Base-by-base conservation (phyloP, 495 filamentous ascomycete species). In the Aspergillus indologenus region DNA sequence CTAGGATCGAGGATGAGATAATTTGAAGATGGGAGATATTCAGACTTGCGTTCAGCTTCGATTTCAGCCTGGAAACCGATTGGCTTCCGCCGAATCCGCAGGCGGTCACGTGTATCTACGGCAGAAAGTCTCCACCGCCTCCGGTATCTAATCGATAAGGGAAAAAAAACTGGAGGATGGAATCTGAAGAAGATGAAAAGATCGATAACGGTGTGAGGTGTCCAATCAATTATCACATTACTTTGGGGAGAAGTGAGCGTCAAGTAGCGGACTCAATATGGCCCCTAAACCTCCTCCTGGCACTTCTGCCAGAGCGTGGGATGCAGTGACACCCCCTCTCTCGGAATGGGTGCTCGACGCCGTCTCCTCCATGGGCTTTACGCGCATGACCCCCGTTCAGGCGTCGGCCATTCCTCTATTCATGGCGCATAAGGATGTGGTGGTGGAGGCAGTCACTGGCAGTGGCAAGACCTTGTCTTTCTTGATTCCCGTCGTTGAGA, bases 391-490 rank as follows among this genome's bases (percentile, higher is more conserved):
- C 3, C 94, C 94, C 1, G 94, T 97, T 17, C 94, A 98, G 71
- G 90, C 92, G 21, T 92, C 89, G n/a, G 87, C 88, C 17, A 90
- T 98, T 61, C 92, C 93, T 12, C 81, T 96, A 17, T 96, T 97
- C 71, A 85, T 90, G 74, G 87, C 86, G 8, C 90, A 98, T 71
- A 97, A 97, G 65, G 94, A 98, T 75, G 92, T 98, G 0, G 93
- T 98, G 3, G 93, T 97, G 24, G 92, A 96, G 71, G 95, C 94
- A 2, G 94, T 97, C 8, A 98, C 94, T 2, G 94, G 95, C 8
- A 94, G 89, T 67, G 94, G 94, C 46, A 98, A 98, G 73, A 98
- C 94, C 0, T 75, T 97, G 45, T 87, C 91, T 1, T 98, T 94
- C 65, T 72, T 98, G 48, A 89, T 98, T 23, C 94, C 94, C 0